Evolutionary conservation across 1,139 yeast species (phyloP).

Genomic region (Candida mesenterica): DNA sequence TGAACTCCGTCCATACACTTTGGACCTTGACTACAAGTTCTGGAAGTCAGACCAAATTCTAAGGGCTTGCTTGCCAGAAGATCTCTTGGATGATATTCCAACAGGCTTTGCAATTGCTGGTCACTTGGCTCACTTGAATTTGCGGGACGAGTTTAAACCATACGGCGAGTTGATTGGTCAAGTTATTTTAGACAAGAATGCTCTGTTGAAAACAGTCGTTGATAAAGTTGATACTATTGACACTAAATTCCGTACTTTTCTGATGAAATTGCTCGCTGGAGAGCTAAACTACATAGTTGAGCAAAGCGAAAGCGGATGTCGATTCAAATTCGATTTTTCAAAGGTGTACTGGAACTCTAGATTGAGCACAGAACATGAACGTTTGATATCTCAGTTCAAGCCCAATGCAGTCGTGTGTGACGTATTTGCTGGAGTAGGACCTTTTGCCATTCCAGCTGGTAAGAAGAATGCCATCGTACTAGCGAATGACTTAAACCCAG

Average conservation of each 20-base stretch:
- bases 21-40: constrained; percentile 65
- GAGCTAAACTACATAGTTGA: constrained; percentile 70
- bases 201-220: constrained; percentile 82
- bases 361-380: constrained; percentile 87
- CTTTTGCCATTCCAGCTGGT: constrained; percentile 96
- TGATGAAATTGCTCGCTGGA: constrained; percentile 93
- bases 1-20: constrained; percentile 49
- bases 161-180: constrained; percentile 82
- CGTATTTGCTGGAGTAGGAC: constrained; percentile 99
- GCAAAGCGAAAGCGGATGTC: constrained; percentile 86
- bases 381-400: constrained; percentile 63
- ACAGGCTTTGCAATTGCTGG: constrained; percentile 94
- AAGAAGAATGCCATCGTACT: constrained; percentile 75
- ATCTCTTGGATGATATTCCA: constrained; percentile 71
- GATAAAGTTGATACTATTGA: constrained; percentile 88
- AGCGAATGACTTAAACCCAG: constrained; percentile 94
- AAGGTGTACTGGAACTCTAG: constrained; percentile 98
- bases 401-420: constrained; percentile 80
- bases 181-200: constrained; percentile 84
- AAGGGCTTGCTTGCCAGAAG: constrained; percentile 71
- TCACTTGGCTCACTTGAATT: constrained; percentile 90
- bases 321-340: constrained; percentile 82
- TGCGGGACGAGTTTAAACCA: constrained; percentile 83
- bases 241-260: constrained; percentile 85
- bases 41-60: constrained; percentile 91